Base-by-base conservation (phyloP, 352 stramenopile species). In the Globisporangium alternatum region DNA sequence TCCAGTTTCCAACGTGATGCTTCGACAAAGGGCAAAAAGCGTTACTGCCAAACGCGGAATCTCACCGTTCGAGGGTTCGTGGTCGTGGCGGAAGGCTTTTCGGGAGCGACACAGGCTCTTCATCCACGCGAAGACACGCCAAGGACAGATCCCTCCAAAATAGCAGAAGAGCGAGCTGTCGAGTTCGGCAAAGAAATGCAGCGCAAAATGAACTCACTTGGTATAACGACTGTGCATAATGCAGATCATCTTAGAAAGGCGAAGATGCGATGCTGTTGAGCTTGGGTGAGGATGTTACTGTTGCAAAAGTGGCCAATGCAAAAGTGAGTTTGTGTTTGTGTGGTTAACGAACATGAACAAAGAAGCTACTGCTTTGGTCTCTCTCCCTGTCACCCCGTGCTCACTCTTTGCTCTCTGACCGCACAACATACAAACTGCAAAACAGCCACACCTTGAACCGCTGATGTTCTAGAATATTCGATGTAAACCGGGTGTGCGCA, bases 291-390 rank as follows among this genome's bases (percentile, higher is more conserved):
- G 44, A 49, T 28, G 19, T 28, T 49, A 49, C 44, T 49, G 44
- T 49, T 49, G 44, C 44, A 49, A 19, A 49, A 49, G 44, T 49
- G 44, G 44, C 28, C 44, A 49, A 49, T 49, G 44, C 44, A 49
- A 49, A 49, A 49, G 44, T 49, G 19, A 28, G 44, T 28, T 17
- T 49, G 44, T 49, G 28, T 49, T 28, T 49, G 44, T 49, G 44
- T 15, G 17, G 19, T 49, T 49, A 28, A 49, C 44, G 17, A 49
- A 49, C 19, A 49, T 28, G 19, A 28, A 28, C 44, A 49, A 49
- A 49, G 44, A 49, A 49, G 44, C 44, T 49, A 0, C 6, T 49
- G 44, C 19, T 49, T 15, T 49, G 6, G 19, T 7, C 0, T 49
- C 44, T 25, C 44, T 49, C 44, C 19, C 3, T 49, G 19, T 49